Base-by-base conservation (phyloP, 2,329 filamentous ascomycete genomes). In the Geoglossum cookeanum region DNA sequence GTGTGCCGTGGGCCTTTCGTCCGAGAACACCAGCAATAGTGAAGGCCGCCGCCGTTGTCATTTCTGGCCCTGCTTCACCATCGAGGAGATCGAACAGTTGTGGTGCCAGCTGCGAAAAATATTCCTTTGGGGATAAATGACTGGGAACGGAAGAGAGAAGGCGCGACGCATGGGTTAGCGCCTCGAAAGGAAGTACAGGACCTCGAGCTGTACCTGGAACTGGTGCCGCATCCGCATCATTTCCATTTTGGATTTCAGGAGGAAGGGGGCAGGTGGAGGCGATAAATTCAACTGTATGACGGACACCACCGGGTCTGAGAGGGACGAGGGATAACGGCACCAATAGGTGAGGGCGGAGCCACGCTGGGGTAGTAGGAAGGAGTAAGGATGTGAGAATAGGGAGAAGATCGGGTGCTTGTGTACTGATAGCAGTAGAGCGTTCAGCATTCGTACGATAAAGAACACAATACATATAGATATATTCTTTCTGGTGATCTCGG, bases 221-320 rank as follows among this genome's bases (percentile, higher is more conserved):
- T 65, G 75, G 71, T 56, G 65, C 57, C 5, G 61, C 62, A 37
- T 9, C 37, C 30, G 30, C 15, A 37, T 9, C 22, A n/a, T 33
- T 13, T 22, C 30, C 17, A 4, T 62, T 61, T 48, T 63, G 11
- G 29, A 48, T 57, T 56, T 62, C 68, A 67, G 58, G 71, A 68
- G 61, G 71, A 73, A 60, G 77, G 74, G 68, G 67, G 49, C 68
- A 64, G 4, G 65, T 65, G 1, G 82, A 76, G 58, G 85, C 83
- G 39, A 87, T 74, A 64, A 87, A 87, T 64, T 87, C 83, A 60
- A 87, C 72, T 0, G 80, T 83, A 30, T 79, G 76, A 37, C 83
- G 76, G 13, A 87, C 80, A 17, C 84, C 84, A 60, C 79, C 75
- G 1, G 71, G 69, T 3, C 83, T 74, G 30, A 85, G 71, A 0